Evolutionary conservation across 192 early-diverging fungal genomes (phyloP).

Genomic region (Linnemannia elongata): DNA sequence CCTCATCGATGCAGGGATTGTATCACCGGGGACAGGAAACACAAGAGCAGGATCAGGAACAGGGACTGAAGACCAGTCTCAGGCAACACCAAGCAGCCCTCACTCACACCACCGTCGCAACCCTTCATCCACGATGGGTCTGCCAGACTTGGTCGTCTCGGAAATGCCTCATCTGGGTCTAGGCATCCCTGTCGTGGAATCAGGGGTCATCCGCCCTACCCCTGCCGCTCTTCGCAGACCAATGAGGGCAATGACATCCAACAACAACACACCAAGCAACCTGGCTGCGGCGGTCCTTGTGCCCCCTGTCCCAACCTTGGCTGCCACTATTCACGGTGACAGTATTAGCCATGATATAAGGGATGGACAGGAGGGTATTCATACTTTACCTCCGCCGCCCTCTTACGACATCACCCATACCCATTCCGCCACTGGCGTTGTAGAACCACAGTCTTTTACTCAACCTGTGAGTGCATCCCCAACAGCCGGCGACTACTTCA

Average conservation of each 20-base stretch:
- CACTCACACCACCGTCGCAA: neutral
- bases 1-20: neutral
- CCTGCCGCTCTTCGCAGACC: neutral
- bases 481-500: neutral
- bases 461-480: neutral
- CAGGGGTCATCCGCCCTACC: neutral
- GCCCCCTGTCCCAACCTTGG: neutral
- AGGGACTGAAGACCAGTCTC: neutral
- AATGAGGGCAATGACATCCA: neutral
- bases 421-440: neutral
- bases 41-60: neutral
- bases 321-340: neutral
- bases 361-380: neutral
- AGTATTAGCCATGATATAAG: neutral
- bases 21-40: neutral
- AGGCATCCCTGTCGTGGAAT: neutral
- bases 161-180: neutral
- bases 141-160: neutral
- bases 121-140: neutral
- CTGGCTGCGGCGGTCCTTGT: neutral
- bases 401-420: conserved; percentile 5
- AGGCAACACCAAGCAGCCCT: neutral
- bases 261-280: neutral
- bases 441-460: neutral
- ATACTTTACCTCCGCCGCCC: conserved; percentile 11